These are phyloP conservation scores for Pseudozyma tsukubaensis DNA, from an alignment of 1,284 basidiomycete genomes.

Conservation along the genomic window DNA sequence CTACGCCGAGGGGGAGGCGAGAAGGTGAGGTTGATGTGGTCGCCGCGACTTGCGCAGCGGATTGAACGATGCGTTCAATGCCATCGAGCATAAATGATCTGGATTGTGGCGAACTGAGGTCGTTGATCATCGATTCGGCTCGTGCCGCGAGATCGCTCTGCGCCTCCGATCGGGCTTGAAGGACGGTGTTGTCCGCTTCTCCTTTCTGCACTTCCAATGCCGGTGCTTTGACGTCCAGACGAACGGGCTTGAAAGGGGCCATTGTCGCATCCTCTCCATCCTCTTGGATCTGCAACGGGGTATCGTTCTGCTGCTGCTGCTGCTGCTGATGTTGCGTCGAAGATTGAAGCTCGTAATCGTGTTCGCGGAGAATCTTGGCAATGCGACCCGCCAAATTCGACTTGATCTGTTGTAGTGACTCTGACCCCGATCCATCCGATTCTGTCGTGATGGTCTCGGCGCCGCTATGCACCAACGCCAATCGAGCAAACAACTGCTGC, in stretches of 20 bases:
- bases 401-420: constrained; percentile 34
- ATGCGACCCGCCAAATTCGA: constrained; percentile 39
- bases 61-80: constrained; percentile 29
- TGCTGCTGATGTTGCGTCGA: neutral
- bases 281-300: neutral
- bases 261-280: neutral
- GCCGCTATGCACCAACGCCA: constrained; percentile 29
- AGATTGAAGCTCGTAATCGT: constrained; percentile 30
- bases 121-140: constrained; percentile 35
- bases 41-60: neutral
- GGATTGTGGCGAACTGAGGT: constrained; percentile 25
- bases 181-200: neutral
- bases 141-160: constrained; percentile 12
- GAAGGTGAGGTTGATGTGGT: neutral
- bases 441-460: neutral
- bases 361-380: constrained; percentile 28
- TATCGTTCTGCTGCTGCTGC: neutral
- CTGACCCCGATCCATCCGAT: neutral
- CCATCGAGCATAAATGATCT: constrained; percentile 36
- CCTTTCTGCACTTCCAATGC: neutral
- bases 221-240: constrained; percentile 17
- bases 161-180: neutral
- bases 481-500: constrained; percentile 43
- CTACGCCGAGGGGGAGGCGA: constrained; percentile 42
- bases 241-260: constrained; percentile 10